A percentile compares a stretch with the other conserved stretches of the same genome.
Evolutionary conservation across 768 basidiomycete genomes (phyloP).

Genomic region (Boletus coccyginus): DNA sequence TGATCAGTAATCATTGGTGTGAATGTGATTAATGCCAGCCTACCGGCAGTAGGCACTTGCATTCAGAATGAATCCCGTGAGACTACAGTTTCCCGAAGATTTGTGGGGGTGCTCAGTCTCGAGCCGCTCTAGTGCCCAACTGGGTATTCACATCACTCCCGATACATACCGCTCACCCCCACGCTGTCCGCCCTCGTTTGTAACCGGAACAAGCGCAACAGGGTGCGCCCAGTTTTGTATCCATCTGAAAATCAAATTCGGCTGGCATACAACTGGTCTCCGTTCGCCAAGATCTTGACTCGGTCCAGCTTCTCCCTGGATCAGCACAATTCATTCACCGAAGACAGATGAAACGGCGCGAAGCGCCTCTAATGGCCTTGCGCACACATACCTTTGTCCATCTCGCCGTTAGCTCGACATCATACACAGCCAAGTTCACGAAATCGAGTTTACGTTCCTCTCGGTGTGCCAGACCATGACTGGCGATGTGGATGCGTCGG

Average conservation of each 20-base stretch:
- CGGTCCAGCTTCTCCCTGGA: slow-evolving; percentile 10
- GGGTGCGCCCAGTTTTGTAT: slow-evolving; percentile 6
- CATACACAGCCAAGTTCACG: slow-evolving; percentile 6
- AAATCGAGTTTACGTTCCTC: slow-evolving; percentile 29
- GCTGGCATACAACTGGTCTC: neutral
- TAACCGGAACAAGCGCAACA: slow-evolving; percentile 2
- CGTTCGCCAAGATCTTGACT: slow-evolving; percentile 14
- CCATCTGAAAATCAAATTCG: slow-evolving; percentile 19
- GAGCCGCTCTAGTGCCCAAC: slow-evolving; percentile 18
- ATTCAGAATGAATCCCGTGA: too few relatives aligned
- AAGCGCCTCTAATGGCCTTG: slow-evolving; percentile 8
- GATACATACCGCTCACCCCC: slow-evolving; percentile 29
- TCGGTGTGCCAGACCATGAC: slow-evolving; percentile 31
- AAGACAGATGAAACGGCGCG: slow-evolving; percentile 14
- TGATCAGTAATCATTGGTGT: too few relatives aligned
- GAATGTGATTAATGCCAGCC: too few relatives aligned
- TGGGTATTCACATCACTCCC: slow-evolving; percentile 23
- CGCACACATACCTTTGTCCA: slow-evolving; percentile 21
- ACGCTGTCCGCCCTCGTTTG: slow-evolving; percentile 28
- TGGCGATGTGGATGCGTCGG: slow-evolving; percentile 21
- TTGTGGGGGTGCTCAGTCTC: too few relatives aligned
- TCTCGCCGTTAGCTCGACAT: slow-evolving; percentile 22
- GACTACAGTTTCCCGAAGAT: too few relatives aligned
- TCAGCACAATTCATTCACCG: slow-evolving; percentile 2
- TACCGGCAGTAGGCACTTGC: too few relatives aligned